A percentile compares a stretch with the other conserved stretches of the same genome.
Evolutionary conservation across 441 rosid species (phyloP).

Genomic region (Gossypium gossypioides): DNA sequence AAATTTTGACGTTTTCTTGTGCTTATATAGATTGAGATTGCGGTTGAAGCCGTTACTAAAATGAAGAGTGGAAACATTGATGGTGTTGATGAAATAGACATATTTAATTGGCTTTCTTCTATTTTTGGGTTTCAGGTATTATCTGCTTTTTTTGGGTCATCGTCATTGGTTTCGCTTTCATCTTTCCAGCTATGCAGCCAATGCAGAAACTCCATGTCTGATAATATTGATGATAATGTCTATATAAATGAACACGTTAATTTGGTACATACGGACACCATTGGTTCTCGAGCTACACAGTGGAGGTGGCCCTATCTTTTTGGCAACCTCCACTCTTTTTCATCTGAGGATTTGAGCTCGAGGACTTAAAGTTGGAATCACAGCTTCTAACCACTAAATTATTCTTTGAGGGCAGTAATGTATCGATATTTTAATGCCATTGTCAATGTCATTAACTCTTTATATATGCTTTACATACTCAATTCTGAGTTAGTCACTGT

Average conservation of each 20-base stretch:
- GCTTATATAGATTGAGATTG: conserved; percentile 55
- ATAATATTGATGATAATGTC: background rate
- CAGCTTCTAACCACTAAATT: conserved; percentile 1
- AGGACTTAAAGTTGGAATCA: background rate
- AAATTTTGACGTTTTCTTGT: background rate
- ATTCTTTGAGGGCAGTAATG: background rate
- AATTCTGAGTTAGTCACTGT: background rate
- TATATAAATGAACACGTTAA: too few relatives aligned
- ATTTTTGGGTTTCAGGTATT: conserved; percentile 92
- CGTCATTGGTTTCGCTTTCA: background rate
- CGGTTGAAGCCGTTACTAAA: conserved; percentile 52
- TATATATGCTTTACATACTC: background rate
- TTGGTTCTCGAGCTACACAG: too few relatives aligned
- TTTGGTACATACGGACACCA: too few relatives aligned
- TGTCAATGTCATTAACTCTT: background rate
- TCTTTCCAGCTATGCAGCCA: background rate
- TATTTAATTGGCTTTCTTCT: conserved; percentile 87
- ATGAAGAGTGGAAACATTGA: conserved; percentile 35
- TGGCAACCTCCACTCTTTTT: background rate
- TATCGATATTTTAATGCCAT: background rate
- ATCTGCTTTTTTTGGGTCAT: conserved; percentile 1
- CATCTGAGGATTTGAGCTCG: background rate
- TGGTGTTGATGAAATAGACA: conserved; percentile 31
- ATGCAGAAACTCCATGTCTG: background rate
- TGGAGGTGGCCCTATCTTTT: too few relatives aligned